Conservation (phyloP, 768 basidiomycete genomes). For the Mycena vulgaris region DNA sequence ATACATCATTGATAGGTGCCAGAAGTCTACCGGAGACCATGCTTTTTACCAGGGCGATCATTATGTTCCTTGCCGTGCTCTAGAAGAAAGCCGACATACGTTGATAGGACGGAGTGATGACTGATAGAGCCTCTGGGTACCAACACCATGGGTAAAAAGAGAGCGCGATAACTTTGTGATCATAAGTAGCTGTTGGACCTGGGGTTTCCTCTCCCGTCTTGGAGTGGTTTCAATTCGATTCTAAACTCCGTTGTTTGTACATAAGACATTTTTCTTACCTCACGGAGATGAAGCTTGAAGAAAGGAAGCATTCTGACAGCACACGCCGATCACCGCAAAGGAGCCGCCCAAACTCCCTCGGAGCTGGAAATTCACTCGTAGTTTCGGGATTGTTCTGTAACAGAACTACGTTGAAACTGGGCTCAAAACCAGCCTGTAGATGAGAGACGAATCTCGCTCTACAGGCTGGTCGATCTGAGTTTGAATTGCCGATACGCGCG, state of each 20-base stretch:
- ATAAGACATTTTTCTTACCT: constrained; percentile 14
- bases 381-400: constrained; percentile 16
- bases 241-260: constrained; percentile 18
- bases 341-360: constrained; percentile 19
- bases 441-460: too few species aligned
- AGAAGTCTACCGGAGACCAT: constrained; percentile 25
- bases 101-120: constrained; percentile 18
- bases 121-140: constrained; percentile 11
- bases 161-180: too few species aligned
- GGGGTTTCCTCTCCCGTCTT: constrained; percentile 12
- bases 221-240: constrained; percentile 22
- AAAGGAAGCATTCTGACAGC: constrained; percentile 23
- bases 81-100: constrained; percentile 25
- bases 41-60: constrained; percentile 25
- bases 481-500: too few species aligned
- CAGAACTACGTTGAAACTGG: constrained; percentile 16
- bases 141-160: not conserved
- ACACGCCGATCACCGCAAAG: constrained; percentile 20
- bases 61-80: constrained; percentile 17
- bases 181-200: constrained; percentile 16
- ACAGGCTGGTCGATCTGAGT: too few species aligned
- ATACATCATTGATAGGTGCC: constrained; percentile 28
- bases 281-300: constrained; percentile 16
- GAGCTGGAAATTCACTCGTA: constrained; percentile 19
- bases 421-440: too few species aligned